Evolutionary conservation across 768 basidiomycete genomes (phyloP), one percentile per base, ranked within the genome.

Genomic region (Pulveroboletus frians): DNA sequence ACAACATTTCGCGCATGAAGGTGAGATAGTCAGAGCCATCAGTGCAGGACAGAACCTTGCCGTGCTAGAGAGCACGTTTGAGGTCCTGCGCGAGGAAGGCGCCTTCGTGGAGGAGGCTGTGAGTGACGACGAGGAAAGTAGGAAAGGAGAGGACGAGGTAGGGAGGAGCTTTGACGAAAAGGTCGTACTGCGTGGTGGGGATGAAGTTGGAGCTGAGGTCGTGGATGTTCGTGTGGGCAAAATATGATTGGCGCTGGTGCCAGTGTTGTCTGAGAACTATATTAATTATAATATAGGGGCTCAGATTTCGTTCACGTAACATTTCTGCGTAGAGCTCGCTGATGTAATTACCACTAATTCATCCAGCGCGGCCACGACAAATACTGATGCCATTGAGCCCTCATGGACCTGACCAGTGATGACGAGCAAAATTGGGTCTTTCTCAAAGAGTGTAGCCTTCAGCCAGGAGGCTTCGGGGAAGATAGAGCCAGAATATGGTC

Each of bases 11-110:
- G n/a, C n/a, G n/a, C n/a, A n/a, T n/a, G n/a, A n/a, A n/a, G n/a
- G n/a, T n/a, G n/a, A n/a, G n/a, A 84, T 95, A 44, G 65, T 93
- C 49, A 94, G 89, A 66, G 80, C 81, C 15, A 75, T 95, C 49
- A 80, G 81, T 54, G 76, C 81, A 9, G 88, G 84, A 2, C 85
- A 93, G 64, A 94, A 94, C 59, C 75, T 91, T 30, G 79, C 82
- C 51, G 83, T 83, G 20, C 75, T 79, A 44, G 84, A 88, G 44
- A 66, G 66, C 23, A 74, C 83, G 21, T 88, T 80, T 73, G 62
- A 72, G 5, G 63, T 76, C 46, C 61, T 85, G 17, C 75, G 76
- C 44, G 82, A 84, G 43, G 77, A 81, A 55, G 87, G 84, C 7
- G 82, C 79, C 39, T 63, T 86, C 20, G 69, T 88, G 38, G 86